These are phyloP conservation scores for Chlorella variabilis DNA, from an alignment of 163 green algal genomes.

Conservation along the genomic window DNA sequence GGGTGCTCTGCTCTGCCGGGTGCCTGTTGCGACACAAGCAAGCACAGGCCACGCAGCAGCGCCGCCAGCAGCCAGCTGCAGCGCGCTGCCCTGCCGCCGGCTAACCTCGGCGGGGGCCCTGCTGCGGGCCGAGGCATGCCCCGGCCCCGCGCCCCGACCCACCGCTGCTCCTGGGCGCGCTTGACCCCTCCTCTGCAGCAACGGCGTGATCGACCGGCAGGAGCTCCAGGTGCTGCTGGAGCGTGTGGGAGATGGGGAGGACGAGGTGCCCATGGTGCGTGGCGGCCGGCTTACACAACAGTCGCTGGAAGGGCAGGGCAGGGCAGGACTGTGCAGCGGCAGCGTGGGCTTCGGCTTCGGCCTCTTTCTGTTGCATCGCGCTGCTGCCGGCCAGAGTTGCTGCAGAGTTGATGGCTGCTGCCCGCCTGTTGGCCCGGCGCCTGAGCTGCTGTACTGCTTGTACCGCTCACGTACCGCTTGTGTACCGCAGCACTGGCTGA, in stretches of 20 bases:
- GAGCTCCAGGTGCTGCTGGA: slow-evolving; percentile 46
- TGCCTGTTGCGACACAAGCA: too few species aligned
- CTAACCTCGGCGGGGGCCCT: too few species aligned
- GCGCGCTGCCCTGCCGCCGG: background rate
- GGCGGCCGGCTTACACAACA: background rate
- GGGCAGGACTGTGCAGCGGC: too few species aligned
- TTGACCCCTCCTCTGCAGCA: background rate
- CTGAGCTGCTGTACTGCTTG: background rate
- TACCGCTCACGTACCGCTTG: background rate
- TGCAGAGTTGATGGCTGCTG: too few species aligned
- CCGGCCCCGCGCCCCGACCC: too few species aligned
- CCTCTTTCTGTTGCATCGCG: too few species aligned
- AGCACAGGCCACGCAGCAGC: background rate
- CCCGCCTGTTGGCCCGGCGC: too few species aligned
- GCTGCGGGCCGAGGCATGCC: too few species aligned
- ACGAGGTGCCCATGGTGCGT: slow-evolving; percentile 26
- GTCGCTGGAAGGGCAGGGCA: background rate
- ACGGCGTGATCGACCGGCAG: slow-evolving; percentile 42
- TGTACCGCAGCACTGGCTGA: slow-evolving; percentile 44
- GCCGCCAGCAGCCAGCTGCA: background rate
- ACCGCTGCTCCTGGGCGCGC: background rate
- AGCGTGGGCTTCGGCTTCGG: too few species aligned
- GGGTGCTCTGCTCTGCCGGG: background rate
- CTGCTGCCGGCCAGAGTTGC: too few species aligned
- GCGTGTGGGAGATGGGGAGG: slow-evolving; percentile 38